Evolutionary conservation across 2,329 filamentous ascomycete species (phyloP), one percentile per base, ranked within the genome.

Genomic region (Aspergillus cejpii): DNA sequence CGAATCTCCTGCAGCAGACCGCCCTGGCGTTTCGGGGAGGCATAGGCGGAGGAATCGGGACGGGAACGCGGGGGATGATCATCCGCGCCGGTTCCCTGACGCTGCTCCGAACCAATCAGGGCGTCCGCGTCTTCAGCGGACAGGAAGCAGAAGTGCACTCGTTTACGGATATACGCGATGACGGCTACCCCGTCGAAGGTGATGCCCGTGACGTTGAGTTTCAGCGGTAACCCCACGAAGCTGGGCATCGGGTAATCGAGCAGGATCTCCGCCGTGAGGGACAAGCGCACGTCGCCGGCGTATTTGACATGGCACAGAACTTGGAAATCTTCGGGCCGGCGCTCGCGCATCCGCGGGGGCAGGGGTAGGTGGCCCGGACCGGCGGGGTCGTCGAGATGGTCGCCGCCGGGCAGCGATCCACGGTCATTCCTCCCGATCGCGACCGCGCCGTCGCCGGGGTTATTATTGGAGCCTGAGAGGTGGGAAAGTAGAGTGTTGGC

Each of bases 161-260:
- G 76, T 66, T 85, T 88, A 52, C 90, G 83, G 53, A 97, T 95
- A 66, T 94, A 85, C 7, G 92, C 92, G 45, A 96, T 69, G 37
- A 97, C 87, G 1, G 90, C 91, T 7, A 97, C 87, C 1, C 92
- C 92, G 62, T 98, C 91, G 68, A 98, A 98, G 0, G 86, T 89
- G 48, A 98, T 70, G 0, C 92, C 92, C 0, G 92, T 97, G 55
- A 98, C 94, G 64, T 91, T 95, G 20, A 98, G 76, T 65, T 92
- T 91, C 37, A 98, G 77, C 1, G 92, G 92, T 49, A 98, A 91
- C 10, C 90, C 89, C 2, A 97, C 91, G 60, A 98, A 98, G 71
- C 87, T 94, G 31, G 90, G 90, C 87, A 97, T 97, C 1, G 92
- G 92, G 64, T 98, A 98, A 68, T 98, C 92, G 26, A 98, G 81